These are phyloP conservation scores for Camillea tinctor DNA, from an alignment of 2,329 filamentous ascomycete genomes.

Conservation along the genomic window DNA sequence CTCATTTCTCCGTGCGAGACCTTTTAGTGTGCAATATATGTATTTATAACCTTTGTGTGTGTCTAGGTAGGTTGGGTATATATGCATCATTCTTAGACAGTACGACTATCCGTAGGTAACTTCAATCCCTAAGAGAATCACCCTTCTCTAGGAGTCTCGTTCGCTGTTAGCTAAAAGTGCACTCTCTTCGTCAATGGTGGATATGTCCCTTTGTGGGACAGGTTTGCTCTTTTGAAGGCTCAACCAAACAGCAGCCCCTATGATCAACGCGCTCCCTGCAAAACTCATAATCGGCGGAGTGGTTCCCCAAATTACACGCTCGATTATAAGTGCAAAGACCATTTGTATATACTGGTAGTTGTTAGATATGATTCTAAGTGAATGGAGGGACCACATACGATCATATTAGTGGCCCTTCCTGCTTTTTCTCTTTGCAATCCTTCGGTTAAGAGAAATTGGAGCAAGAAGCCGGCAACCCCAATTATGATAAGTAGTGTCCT, in stretches of 20 bases:
- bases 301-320: conserved; percentile 43
- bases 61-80: no score
- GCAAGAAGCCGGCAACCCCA: conserved; percentile 70
- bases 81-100: no score
- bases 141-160: neutral
- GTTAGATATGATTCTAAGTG: conserved; percentile 5
- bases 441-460: conserved; percentile 75
- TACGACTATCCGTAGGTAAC: no score
- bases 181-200: conserved; percentile 36
- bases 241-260: conserved; percentile 42
- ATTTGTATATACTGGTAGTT: conserved; percentile 31
- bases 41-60: no score
- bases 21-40: no score
- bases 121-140: neutral
- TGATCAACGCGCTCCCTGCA: conserved; percentile 40
- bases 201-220: conserved; percentile 19
- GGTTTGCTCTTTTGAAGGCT: conserved; percentile 39
- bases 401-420: conserved; percentile 37
- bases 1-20: no score
- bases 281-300: conserved; percentile 39
- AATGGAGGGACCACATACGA: conserved; percentile 20
- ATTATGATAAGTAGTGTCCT: conserved; percentile 57
- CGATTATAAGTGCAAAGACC: conserved; percentile 36
- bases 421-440: conserved; percentile 68
- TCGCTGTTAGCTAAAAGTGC: conserved; percentile 26